Conservation (phyloP, 441 rosid genomes). For the Gossypium lobatum region DNA sequence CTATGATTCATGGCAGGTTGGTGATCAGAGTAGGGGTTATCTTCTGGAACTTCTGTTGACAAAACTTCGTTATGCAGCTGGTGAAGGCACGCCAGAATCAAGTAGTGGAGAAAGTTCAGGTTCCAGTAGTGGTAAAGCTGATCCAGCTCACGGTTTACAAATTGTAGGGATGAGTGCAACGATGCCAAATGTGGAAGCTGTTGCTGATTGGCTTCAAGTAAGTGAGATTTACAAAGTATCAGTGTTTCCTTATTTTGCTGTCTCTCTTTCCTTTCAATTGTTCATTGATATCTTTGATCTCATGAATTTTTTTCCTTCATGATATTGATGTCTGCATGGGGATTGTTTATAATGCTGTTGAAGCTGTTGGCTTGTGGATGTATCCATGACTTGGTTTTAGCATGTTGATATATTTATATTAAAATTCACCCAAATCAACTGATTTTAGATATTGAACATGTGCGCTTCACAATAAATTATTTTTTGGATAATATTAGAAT, state of each 20-base stretch:
- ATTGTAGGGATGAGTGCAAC: conserved; percentile 99
- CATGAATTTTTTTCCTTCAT: neutral
- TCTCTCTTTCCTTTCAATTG: conserved; percentile 7
- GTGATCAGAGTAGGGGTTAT: conserved; percentile 95
- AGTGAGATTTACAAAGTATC: conserved; percentile 24
- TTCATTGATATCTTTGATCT: conserved; percentile 6
- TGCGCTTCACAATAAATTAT: neutral
- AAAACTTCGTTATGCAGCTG: conserved; percentile 96
- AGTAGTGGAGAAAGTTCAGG: conserved; percentile 90
- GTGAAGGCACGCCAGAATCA: conserved; percentile 81
- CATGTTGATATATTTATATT: neutral
- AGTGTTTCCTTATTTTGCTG: conserved; percentile 1
- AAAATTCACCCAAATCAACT: neutral
- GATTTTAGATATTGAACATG: neutral
- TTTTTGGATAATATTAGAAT: neutral
- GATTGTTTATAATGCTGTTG: conserved; percentile 5
- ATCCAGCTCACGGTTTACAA: conserved; percentile 80
- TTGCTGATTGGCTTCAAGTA: conserved; percentile 99
- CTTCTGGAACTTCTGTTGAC: conserved; percentile 96
- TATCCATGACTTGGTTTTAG: conserved; percentile 6
- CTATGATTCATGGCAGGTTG: conserved; percentile 56
- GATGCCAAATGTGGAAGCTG: conserved; percentile 97
- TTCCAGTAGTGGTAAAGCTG: conserved; percentile 70
- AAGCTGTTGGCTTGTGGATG: conserved; percentile 1
- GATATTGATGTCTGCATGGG: neutral